These are phyloP conservation scores for Phytophthora melonis DNA, from an alignment of 352 stramenopile genomes.

Conservation along the genomic window DNA sequence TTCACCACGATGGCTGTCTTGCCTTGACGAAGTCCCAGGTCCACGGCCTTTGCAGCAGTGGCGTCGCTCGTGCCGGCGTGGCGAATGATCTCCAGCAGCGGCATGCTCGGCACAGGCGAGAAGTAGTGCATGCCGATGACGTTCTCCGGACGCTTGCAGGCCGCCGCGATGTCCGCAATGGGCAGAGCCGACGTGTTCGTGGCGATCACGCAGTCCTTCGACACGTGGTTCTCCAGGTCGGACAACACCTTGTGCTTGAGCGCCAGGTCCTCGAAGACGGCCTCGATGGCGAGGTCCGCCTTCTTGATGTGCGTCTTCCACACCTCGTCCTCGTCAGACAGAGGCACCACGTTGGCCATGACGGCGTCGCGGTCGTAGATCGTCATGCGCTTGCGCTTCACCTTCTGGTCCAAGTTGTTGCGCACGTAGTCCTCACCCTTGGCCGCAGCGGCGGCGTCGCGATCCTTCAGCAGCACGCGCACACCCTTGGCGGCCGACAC, in stretches of 20 bases:
- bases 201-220: conserved; percentile 96
- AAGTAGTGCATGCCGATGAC: conserved; percentile 99
- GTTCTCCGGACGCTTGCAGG: conserved; percentile 87
- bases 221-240: conserved; percentile 94
- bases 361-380: conserved; percentile 90
- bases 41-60: conserved; percentile 92
- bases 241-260: conserved; percentile 97
- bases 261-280: conserved; percentile 97
- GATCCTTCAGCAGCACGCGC: conserved; percentile 97
- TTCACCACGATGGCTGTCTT: conserved; percentile 99
- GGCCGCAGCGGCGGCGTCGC: conserved; percentile 85
- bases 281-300: conserved; percentile 98
- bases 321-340: conserved; percentile 93
- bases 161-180: conserved; percentile 94
- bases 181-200: conserved; percentile 98
- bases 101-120: conserved; percentile 97
- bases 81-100: conserved; percentile 98
- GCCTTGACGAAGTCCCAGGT: conserved; percentile 96
- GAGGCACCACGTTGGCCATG: conserved; percentile 91
- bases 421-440: conserved; percentile 94
- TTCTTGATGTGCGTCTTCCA: conserved; percentile 94
- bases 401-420: conserved; percentile 95
- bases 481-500: conserved; percentile 96
- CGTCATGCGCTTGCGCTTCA: conserved; percentile 96
- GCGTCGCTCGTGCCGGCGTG: conserved; percentile 92